Evolutionary conservation across 345 rosid species (phyloP), one percentile per base, ranked within the genome.

Genomic region (Eucalyptus pumila): DNA sequence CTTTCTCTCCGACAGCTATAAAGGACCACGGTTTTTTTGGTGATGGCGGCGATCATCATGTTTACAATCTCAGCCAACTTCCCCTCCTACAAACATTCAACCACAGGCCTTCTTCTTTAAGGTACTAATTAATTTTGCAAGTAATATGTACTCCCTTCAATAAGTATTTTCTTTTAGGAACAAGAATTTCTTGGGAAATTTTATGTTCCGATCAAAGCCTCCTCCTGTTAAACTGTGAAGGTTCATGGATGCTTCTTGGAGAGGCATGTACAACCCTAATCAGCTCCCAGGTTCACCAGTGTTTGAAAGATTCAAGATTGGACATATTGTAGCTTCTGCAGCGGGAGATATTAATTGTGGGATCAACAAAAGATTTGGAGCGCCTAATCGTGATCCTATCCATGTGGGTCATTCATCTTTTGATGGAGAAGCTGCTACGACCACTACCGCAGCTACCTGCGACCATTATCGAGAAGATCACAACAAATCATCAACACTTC

Each of bases 21-120:
- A 90, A 93, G 92, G 96, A 92, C 52, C 95, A 93, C 89, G 96
- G 96, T 69, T 89, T 92, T 88, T 89, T 92, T 4, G 91, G 90
- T 62, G 94, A 89, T 89, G 92, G 90, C 26, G 91, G 93, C 87
- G 92, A 92, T 92, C 93, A 92, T 88, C 94, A 90, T 88, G 87
- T 94, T 51, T 94, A 90, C 94, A 94, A 93, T 87, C 93, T 94
- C 88, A 92, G 93, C 92, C 97, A 95, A 49, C 93, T 95, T 87
- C 93, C 98, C 47, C 94, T 94, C 95, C 89, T 95, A 19, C 94
- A 92, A 89, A 91, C 91, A 90, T 94, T 95, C 88, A 92, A 93
- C 88, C 95, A 88, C 90, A 92, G 91, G 89, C 87, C 94, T 90
- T 91, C 92, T 86, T 91, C 92, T 86, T 89, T 94, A 6, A 91